Base-by-base conservation (phyloP, 2,329 filamentous ascomycete species). In the Onygena corvina region DNA sequence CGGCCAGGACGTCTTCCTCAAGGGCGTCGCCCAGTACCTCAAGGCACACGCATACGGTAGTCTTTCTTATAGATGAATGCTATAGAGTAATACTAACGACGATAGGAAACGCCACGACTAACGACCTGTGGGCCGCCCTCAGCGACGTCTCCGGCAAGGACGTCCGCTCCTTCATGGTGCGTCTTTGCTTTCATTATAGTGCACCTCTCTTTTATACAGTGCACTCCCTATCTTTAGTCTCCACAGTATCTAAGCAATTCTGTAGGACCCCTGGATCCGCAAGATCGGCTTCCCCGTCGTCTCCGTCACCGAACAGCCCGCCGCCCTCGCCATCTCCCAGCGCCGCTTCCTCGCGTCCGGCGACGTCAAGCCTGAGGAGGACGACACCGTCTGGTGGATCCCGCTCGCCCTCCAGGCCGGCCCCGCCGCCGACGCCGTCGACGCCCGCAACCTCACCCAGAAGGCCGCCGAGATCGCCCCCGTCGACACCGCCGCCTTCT, bases 281-380 rank as follows among this genome's bases (percentile, higher is more conserved):
- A 92, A 90, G 70, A 93, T 96, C 57, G 92, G 92, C 1, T 94
- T 94, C 67, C 92, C 92, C 0, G 81, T 96, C 11, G 70, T 98
- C 16, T 93, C 85, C 1, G 78, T 96, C 12, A 76, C 83, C 18
- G 92, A 96, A 67, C 81, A 90, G 64, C 79, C 82, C 50, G 50
- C 50, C 30, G 48, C 54, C 23, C 84, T 96, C 59, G 80, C 78
- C 36, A 71, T 96, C 53, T 83, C 82, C 62, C 92, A 98, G 67
- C 83, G 80, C 47, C 83, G 92, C 51, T 98, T 95, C 76, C 74
- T 98, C 18, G 86, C 86, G 16, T 88, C 86, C 2, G 92, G 92
- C 7, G 90, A 96, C 63, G 86, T 88, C 50, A 87, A 88, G 70
- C 74, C 87, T 1, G 86, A 93, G 61, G 92, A 98, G 57, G 89